Evolutionary conservation across 2,329 filamentous ascomycete species (phyloP).

Genomic region (Curvularia eragrostidis): DNA sequence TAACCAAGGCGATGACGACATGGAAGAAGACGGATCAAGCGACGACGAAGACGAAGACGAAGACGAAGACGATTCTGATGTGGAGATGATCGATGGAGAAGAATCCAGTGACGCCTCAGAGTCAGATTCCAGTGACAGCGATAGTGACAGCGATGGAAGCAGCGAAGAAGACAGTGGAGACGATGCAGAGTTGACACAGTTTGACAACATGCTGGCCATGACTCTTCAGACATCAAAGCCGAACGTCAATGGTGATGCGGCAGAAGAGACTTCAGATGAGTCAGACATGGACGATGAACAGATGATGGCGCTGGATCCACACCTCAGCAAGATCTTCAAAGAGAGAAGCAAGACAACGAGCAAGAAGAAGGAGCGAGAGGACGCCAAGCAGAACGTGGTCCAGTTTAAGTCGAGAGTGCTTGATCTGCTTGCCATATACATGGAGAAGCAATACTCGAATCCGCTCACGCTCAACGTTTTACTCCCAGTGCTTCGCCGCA

Average conservation of each 20-base stretch:
- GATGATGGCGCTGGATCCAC: slow-evolving; percentile 87
- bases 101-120: slow-evolving; percentile 29
- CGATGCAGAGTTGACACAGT: slow-evolving; percentile 62
- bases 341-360: slow-evolving; percentile 69
- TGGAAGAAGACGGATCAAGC: slow-evolving; percentile 51
- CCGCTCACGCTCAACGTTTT: slow-evolving; percentile 72
- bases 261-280: slow-evolving; percentile 66
- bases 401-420: slow-evolving; percentile 96
- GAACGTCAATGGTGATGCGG: slow-evolving; percentile 64
- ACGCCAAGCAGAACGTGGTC: slow-evolving; percentile 85
- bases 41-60: slow-evolving; percentile 57
- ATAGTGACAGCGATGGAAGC: slow-evolving; percentile 32
- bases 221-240: slow-evolving; percentile 73
- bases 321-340: slow-evolving; percentile 84
- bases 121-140: slow-evolving; percentile 26
- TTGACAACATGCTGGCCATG: slow-evolving; percentile 78
- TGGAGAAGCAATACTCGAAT: slow-evolving; percentile 77
- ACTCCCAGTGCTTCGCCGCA: slow-evolving; percentile 76
- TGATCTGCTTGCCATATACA: slow-evolving; percentile 83
- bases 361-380: slow-evolving; percentile 84
- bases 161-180: slow-evolving; percentile 41
- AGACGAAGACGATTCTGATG: slow-evolving; percentile 54
- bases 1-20: slow-evolving; percentile 60
- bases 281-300: slow-evolving; percentile 94
- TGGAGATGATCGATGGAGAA: slow-evolving; percentile 54